phyloP scores from a whole-genome alignment of 768 basidiomycete genomes.

The Neoboletus magnificus region DNA sequence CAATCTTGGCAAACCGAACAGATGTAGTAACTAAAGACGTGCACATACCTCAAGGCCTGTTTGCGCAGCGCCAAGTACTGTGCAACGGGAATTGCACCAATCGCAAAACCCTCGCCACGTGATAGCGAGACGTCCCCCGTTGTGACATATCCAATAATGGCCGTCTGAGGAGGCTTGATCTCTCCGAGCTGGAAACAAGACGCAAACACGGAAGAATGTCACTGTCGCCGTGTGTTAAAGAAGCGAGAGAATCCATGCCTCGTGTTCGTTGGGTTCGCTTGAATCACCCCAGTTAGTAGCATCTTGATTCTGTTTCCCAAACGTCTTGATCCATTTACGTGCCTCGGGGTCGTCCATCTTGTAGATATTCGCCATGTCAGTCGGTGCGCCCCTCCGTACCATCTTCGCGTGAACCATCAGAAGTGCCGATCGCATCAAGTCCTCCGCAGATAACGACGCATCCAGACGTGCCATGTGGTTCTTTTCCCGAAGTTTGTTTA shows the following conservation, averaged over 20 bases:
- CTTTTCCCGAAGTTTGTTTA: slow-evolving; percentile 61
- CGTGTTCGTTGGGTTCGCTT: slow-evolving; percentile 17
- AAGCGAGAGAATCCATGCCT: slow-evolving; percentile 24
- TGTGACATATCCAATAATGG: slow-evolving; percentile 78
- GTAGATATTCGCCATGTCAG: slow-evolving; percentile 75
- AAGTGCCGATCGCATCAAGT: slow-evolving; percentile 58
- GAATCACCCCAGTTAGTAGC: slow-evolving; percentile 17
- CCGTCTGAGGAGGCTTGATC: slow-evolving; percentile 37
- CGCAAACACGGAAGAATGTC: background rate
- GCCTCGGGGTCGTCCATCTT: slow-evolving; percentile 53
- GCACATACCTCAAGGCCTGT: slow-evolving; percentile 42
- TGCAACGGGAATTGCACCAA: slow-evolving; percentile 67
- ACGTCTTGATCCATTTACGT: slow-evolving; percentile 42
- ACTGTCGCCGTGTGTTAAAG: background rate
- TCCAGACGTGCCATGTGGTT: slow-evolving; percentile 44
- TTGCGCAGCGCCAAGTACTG: slow-evolving; percentile 49
- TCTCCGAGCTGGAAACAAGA: slow-evolving; percentile 42
- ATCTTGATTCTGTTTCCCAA: slow-evolving; percentile 17
- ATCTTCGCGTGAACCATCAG: slow-evolving; percentile 64
- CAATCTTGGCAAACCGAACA: background rate
- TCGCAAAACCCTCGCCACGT: slow-evolving; percentile 71
- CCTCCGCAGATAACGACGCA: slow-evolving; percentile 33
- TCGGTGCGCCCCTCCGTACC: slow-evolving; percentile 65
- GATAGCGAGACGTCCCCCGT: slow-evolving; percentile 81
- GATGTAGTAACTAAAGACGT: background rate